Percentiles rank a stretch among this genome's conserved stretches.
Conservation (phyloP, 2,329 filamentous ascomycete genomes). For the Hymenoscyphus repandus region DNA sequence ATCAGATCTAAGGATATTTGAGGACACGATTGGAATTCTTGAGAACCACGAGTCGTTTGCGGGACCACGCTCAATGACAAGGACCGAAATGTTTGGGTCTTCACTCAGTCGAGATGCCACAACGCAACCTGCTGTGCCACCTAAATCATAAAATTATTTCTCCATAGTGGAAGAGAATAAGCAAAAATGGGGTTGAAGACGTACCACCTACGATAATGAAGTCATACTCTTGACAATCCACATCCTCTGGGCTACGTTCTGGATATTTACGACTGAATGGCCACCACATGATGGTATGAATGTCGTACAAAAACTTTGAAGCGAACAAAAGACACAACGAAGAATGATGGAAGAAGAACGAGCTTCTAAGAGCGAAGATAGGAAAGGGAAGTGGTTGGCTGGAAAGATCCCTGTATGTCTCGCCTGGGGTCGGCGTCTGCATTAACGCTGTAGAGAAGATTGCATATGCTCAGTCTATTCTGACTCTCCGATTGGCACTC, state of each 20-base stretch:
- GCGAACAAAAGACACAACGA: no score
- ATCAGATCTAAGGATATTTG: not conserved
- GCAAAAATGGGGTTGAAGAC: not conserved
- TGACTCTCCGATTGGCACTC: no score
- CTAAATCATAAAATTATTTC: constrained; percentile 11
- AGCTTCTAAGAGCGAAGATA: no score
- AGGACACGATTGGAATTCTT: constrained; percentile 3
- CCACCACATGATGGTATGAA: constrained; percentile 4
- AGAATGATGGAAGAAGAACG: no score
- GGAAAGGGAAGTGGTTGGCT: no score
- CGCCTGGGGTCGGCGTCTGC: no score
- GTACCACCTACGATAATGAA: constrained; percentile 37
- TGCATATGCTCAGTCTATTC: no score
- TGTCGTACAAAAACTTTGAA: no score
- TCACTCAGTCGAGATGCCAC: constrained; percentile 37
- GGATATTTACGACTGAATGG: constrained; percentile 6
- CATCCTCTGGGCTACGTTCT: constrained; percentile 1
- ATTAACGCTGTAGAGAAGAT: no score
- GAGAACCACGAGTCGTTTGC: constrained; percentile 6
- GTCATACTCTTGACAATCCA: constrained; percentile 26
- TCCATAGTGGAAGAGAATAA: not conserved
- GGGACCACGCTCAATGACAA: constrained; percentile 36
- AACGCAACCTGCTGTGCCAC: constrained; percentile 38
- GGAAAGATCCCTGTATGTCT: no score
- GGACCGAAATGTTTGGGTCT: constrained; percentile 32